Evolutionary conservation across 768 basidiomycete genomes (phyloP), one percentile per base, ranked within the genome.

Genomic region (Omphalotus guepiniiformis): DNA sequence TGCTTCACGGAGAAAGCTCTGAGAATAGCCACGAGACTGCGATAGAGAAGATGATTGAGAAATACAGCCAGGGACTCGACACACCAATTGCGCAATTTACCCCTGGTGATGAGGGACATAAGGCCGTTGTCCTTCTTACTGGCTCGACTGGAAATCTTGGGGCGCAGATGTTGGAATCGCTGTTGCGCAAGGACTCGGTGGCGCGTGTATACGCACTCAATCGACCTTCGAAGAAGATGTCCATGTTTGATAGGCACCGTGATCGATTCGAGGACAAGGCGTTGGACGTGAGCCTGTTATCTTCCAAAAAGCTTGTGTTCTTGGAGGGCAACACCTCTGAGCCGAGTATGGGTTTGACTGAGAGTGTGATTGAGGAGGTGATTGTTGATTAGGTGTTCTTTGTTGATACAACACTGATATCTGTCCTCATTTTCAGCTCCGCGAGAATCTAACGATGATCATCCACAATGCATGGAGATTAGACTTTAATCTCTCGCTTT

Each of bases 381-480:
- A 21, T 45, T 5, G 8, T 23, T 18, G 4, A 16, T 32, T 9
- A 15, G 6, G 15, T 21, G 6, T 16, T 9, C 4, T 50, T 6
- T 11, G 36, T 45, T 15, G 23, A 8, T 12, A 25, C 7, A 21
- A 4, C 5, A 5, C 3, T 3, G 5, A 26, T 7, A 6, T 23
- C 35, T 23, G 13, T 15, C 36, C 12, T 28, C 21, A 25, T 41
- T 2, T 26, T 27, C 11, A 23, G 27, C n/a, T 46, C 15, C 15
- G 26, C n/a, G 8, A 37, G 18, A 28, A 23, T 48, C 23, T 67
- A 1, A 64, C 58, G 0, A 34, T 51, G 23, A 56, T 68, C 13
- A 59, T 68, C 1, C 58, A 65, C 45, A 64, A 66, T 28, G 70
- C 66, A 0, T 72, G 70, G 71, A 53, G 62, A 2, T 53, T 72